Base-by-base conservation (phyloP, 495 filamentous ascomycete species). In the Aspergillus leporis region DNA sequence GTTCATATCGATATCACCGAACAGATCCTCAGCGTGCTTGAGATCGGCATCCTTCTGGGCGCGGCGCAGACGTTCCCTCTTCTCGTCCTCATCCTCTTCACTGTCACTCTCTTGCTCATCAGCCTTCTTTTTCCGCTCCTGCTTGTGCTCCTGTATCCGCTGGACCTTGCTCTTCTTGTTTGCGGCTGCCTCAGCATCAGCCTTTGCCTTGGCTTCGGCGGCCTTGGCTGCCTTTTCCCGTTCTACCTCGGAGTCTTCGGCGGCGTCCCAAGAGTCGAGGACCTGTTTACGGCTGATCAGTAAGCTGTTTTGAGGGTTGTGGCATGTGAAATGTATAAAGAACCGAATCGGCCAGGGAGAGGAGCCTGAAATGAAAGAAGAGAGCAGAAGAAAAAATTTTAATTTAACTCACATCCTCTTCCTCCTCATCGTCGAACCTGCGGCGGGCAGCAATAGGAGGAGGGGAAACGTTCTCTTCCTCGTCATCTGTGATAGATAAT, bases 241-340 rank as follows among this genome's bases (percentile, higher is more conserved):
- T 78, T 99, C 95, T 53, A 87, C 93, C 67, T 99, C 95, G 51
- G 91, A 95, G 78, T 99, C 95, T 67, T 97, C 94, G 58, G 90
- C 94, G 41, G 91, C 93, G 64, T 97, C 92, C 95, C 95, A 99
- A 21, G 91, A 93, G 47, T 99, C 95, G 58, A 97, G 83, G 56
- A 97, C 91, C 90, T 96, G 59, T 22, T 51, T 23, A 30, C 22
- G 32, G 21, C 19, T 16, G 9, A 19, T 22, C 16, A 45, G 48
- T 3, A 31, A 31, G 7, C 14, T 23, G 5, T 32, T 3, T 19
- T 22, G 19, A 2, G 21, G 8, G 34, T 10, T 10, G 25, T 43
- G 13, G 34, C 36, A 12, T 31, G 19, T 23, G 23, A 3, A 28
- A 6, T 32, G 1, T 4, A n/a, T 8, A 53, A 16, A 51, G 49